A percentile compares a stretch with the other conserved stretches of the same genome.
phyloP scores from a whole-genome alignment of 2,329 filamentous ascomycete species.

The Exophiala sp. region DNA sequence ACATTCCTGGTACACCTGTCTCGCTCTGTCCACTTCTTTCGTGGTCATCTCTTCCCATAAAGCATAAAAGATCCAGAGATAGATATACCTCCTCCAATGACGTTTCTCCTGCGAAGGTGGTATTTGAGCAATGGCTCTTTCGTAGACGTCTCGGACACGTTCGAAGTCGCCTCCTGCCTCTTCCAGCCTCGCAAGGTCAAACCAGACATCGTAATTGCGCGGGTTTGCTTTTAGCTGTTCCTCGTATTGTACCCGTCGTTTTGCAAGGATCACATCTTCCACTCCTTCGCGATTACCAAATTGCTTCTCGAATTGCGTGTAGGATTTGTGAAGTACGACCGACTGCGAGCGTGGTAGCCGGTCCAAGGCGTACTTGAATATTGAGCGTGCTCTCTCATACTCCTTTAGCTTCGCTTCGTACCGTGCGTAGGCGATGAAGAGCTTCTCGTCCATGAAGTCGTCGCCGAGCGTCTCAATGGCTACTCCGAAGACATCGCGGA shows the following conservation, averaged over 20 bases:
- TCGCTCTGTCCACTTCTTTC: conserved; percentile 71
- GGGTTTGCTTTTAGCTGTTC: conserved; percentile 90
- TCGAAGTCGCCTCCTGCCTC: conserved; percentile 80
- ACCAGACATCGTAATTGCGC: conserved; percentile 96
- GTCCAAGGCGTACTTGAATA: conserved; percentile 95
- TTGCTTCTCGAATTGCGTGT: conserved; percentile 97
- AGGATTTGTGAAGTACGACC: conserved; percentile 80
- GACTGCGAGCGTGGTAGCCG: conserved; percentile 85
- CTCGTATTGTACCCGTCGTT: conserved; percentile 88
- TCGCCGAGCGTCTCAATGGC: conserved; percentile 89
- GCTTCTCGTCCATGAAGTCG: conserved; percentile 90
- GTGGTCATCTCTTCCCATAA: conserved; percentile 89
- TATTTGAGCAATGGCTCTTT: conserved; percentile 90
- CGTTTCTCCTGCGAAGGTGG: conserved; percentile 94
- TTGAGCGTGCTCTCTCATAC: conserved; percentile 86
- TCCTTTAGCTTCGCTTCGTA: conserved; percentile 95
- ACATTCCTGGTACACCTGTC: conserved; percentile 88
- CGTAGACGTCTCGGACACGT: conserved; percentile 86
- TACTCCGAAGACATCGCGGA: conserved; percentile 84
- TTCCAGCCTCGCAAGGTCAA: conserved; percentile 88
- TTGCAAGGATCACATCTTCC: conserved; percentile 92
- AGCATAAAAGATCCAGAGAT: conserved; percentile 96
- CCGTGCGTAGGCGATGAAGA: conserved; percentile 93
- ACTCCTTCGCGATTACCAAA: conserved; percentile 91
- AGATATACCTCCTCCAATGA: conserved; percentile 96